These are phyloP conservation scores for Coniochaeta sp. DNA, from an alignment of 2,329 filamentous ascomycete genomes.

Conservation along the genomic window DNA sequence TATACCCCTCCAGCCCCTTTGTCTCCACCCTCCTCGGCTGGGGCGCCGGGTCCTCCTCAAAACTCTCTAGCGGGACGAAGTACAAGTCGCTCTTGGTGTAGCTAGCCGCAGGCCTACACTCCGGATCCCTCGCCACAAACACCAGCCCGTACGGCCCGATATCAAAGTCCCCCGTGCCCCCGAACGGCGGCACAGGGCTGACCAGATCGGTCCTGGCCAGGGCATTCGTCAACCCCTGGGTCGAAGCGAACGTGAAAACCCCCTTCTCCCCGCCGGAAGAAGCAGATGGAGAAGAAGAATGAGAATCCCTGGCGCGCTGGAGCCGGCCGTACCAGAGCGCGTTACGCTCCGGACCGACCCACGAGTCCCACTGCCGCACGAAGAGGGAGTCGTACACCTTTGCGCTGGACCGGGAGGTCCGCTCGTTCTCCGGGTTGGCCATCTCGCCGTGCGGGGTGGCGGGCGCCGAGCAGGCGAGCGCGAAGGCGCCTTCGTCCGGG, in stretches of 20 bases:
- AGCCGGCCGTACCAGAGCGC: constrained; percentile 67
- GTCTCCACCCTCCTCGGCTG: constrained; percentile 47
- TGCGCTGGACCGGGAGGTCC: constrained; percentile 54
- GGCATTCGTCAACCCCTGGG: constrained; percentile 52
- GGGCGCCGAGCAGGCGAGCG: constrained; percentile 53
- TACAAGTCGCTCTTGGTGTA: constrained; percentile 81
- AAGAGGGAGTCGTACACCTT: constrained; percentile 69
- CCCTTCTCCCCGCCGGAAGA: constrained; percentile 18
- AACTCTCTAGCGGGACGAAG: constrained; percentile 57
- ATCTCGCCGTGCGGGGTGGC: constrained; percentile 63
- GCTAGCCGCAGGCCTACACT: constrained; percentile 62
- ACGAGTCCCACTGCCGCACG: constrained; percentile 79
- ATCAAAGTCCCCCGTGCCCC: constrained; percentile 74
- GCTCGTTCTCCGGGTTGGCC: constrained; percentile 55
- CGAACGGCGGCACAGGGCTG: constrained; percentile 70
- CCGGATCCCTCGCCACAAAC: constrained; percentile 66
- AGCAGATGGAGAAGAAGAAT: constrained; percentile 21
- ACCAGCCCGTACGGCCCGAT: constrained; percentile 57
- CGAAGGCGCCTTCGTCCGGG: constrained; percentile 35
- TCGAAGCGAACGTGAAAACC: constrained; percentile 28
- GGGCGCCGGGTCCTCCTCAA: constrained; percentile 43
- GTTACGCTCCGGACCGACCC: constrained; percentile 59
- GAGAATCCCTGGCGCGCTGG: constrained; percentile 26
- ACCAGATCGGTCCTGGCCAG: constrained; percentile 52
- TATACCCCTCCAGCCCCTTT: constrained; percentile 55